Evolutionary conservation across 257 asterid genomes (phyloP), one percentile per base, ranked within the genome.

Genomic region (Capsicum pubescens): DNA sequence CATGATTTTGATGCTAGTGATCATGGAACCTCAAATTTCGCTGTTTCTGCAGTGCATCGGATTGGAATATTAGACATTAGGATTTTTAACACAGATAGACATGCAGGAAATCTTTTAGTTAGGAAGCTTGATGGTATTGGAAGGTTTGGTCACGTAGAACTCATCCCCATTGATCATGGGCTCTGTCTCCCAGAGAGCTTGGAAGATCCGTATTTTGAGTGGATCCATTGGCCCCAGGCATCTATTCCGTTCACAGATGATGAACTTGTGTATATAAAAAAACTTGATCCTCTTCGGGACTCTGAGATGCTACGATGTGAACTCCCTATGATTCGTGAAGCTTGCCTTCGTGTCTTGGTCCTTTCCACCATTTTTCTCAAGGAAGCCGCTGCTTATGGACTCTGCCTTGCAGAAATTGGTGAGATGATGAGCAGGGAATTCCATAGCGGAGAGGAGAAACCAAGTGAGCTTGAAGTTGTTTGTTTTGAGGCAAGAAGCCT

Each of bases 221-320:
- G 99, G 99, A 95, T 94, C 58, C 98, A 96, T 86, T 96, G 99
- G 99, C 98, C 98, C 21, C 99, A 96, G 91, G 94, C 99, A 32
- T 93, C 99, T 21, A 91, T 94, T 81, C 99, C 99, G 1, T 96
- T 96, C 88, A 91, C 98, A 11, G 98, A 93, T 1, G 98, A 94
- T 35, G 99, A 96, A 83, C 98, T 96, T 32, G 97, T 91, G 89
- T 96, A 94, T 84, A 93, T 96, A 69, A 58, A 82, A 13, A 91
- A 89, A 19, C 97, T 96, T 15, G 97, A 96, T 86, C 97, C 98
- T 32, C 46, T 82, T 77, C 86, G 83, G 35, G 99, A 94, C 78
- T 86, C 94, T 57, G 95, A 89, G 72, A 94, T 96, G 98, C 84
- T 96, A 26, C 90, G 92, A 66, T 76, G 89, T n/a, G 98, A 96